A percentile compares a stretch with the other conserved stretches of the same genome.
These are phyloP conservation scores for Solanum okadae DNA, from an alignment of 257 asterid species.

Conservation along the genomic window DNA sequence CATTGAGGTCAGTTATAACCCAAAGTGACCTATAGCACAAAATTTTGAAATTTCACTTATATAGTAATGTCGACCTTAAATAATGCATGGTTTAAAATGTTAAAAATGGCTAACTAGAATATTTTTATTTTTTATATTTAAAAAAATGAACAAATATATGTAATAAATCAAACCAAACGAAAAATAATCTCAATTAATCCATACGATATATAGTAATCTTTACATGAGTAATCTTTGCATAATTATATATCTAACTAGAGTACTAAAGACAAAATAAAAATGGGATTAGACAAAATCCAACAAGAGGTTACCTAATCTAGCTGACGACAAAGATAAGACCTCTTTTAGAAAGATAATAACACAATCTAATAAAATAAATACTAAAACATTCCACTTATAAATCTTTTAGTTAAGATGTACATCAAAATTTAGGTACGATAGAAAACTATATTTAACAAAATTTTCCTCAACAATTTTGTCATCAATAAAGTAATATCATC, in stretches of 20 bases:
- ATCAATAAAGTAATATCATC: background rate
- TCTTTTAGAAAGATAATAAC: background rate
- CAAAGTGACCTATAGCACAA: background rate
- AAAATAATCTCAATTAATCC: background rate
- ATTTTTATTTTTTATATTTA: too few relatives aligned
- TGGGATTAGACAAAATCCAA: background rate
- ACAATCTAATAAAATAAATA: background rate
- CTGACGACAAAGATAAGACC: background rate
- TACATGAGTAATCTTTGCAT: background rate
- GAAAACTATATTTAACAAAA: background rate
- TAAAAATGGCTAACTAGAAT: background rate
- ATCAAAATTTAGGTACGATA: background rate
- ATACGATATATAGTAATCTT: background rate
- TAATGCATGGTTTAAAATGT: background rate
- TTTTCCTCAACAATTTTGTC: background rate
- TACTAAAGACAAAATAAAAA: background rate
- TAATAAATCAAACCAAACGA: background rate
- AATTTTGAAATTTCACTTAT: too few relatives aligned
- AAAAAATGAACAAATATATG: background rate
- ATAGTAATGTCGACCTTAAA: too few relatives aligned
- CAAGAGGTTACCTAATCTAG: background rate
- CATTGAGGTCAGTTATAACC: background rate
- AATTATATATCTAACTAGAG: background rate
- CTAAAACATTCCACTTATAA: background rate
- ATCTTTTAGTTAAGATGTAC: background rate